Evolutionary conservation across 176 grass and related monocot species (phyloP), one percentile per base, ranked within the genome.

Genomic region (Saccharum spontaneum): DNA sequence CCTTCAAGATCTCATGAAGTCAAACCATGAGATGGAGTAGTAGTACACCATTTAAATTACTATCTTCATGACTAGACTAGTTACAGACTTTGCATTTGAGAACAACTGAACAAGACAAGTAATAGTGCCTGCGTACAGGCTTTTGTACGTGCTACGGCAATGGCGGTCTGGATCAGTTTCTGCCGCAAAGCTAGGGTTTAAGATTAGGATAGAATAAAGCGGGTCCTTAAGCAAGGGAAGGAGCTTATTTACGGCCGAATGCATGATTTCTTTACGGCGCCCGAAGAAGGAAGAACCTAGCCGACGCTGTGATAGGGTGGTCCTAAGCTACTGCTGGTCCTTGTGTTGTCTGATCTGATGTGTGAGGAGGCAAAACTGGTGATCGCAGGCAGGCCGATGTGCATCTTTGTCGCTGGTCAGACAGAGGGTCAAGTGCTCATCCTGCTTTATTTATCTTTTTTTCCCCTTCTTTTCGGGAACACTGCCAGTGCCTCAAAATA

Each of bases 371-470:
- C 36, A 67, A 67, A 80, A 89, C 69, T 68, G 69, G 45, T 44
- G 52, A 52, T 80, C 79, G 64, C 75, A 78, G 73, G 54, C 67
- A 81, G 87, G 38, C 43, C 46, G 83, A 67, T 71, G 79, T 86
- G 62, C 84, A 59, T 73, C 84, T 83, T 49, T 75, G 89, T 84
- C 89, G 80, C 80, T 36, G 69, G 87, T 85, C 82, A 46, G 70
- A 80, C 82, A 46, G 70, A 80, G 86, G 83, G 88, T 87, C 79
- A 90, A 71, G 63, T 22, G 28, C 28, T 62, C 65, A 54, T 24
- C 71, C 43, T 49, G 24, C 67, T 73, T 77, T 73, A 16, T 75
- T 10, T 64, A 28, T 15, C 61, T 1, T 54, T 39, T 39, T 71
- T 55, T 40, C 40, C 22, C 40, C 22, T 67, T 61, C 28, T 54